Evolutionary conservation across 2,329 filamentous ascomycete species (phyloP), one percentile per base, ranked within the genome.

Genomic region (Cephalotrichum gorgonifer): DNA sequence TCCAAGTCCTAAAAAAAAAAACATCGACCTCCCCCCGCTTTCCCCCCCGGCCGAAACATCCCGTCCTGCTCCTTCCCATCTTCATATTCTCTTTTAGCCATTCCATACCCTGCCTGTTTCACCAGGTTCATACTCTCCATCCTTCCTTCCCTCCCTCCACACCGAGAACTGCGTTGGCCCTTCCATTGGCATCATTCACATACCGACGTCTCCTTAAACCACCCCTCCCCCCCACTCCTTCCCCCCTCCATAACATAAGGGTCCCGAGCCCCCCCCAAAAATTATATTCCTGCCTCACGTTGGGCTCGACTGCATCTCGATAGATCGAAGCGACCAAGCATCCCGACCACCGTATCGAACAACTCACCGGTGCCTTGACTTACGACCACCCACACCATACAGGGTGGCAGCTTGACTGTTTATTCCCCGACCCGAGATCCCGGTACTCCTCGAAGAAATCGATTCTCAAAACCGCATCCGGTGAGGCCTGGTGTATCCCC

Each of bases 301-400:
- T 76, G 70, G 75, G 74, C 73, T 74, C 67, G 66, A 73, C 67
- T 78, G 74, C 74, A 75, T 76, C 62, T 56, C 53, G 56, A 54
- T 50, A 52, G 45, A 41, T 46, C 52, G 47, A 28, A 50, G 51
- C 42, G 38, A 39, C 25, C 35, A 47, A 31, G 41, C 30, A n/a
- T 20, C 50, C 38, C 44, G 14, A 22, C 30, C 22, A 46, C 47
- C 50, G 43, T 44, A 42, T 51, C 38, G 52, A 44, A 20, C 17
- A n/a, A 17, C 33, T 20, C 17, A n/a, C 35, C 17, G 17, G 17
- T 11, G 7, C 17, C 17, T 39, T 17, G 35, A 22, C 35, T 39
- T 11, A 20, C 35, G n/a, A 20, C 35, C 8, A 17, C 22, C 35
- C 35, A 39, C 35, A 22, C 35, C 55, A 58, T 55, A 55, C 42